Base-by-base conservation (phyloP, 257 asterid genomes). In the Ilex asprella region DNA sequence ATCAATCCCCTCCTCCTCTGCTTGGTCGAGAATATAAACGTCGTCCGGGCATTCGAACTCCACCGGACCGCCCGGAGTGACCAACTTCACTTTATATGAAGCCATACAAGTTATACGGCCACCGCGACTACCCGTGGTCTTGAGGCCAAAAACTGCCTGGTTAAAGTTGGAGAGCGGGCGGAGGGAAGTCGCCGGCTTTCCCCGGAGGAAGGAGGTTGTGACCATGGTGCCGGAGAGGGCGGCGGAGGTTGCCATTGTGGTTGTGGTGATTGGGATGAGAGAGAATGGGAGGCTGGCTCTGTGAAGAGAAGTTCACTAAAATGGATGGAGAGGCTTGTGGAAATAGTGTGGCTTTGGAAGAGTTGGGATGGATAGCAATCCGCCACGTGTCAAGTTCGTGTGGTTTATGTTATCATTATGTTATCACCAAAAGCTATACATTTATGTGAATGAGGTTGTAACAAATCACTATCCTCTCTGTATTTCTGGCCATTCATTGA, bases 91-190 rank as follows among this genome's bases (percentile, higher is more conserved):
- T 47, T 79, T 90, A 89, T 87, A 76, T 1, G 64, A 39, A 1
- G 93, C 96, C 86, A 75, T 79, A 55, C 96, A 87, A 10, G 78
- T 82, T 8, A 81, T 58, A 14, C 82, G 57, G 8, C 86, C 86
- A 10, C 74, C 64, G 12, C 63, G 56, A 11, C 62, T 21, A 21
- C 27, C 62, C 3, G 49, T 56, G 8, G 65, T 61, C 32, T 35
- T 78, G 49, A 60, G 41, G 3, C 84, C 67, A 72, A 83, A 81
- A 0, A 73, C 50, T 15, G 67, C 70, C 59, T 60, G 72, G 13
- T 13, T 31, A 4, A 47, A 58, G 41, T n/a, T 51, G 9, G 80
- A 61, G 55, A 72, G 64, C 29, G 86, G 57, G 0, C 82, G 74
- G 66, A 83, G 81, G 82, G 65, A 70, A 50, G 75, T 39, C 30